Conservation (phyloP, 73 alveolate species). For the Uronychia binucleata region DNA sequence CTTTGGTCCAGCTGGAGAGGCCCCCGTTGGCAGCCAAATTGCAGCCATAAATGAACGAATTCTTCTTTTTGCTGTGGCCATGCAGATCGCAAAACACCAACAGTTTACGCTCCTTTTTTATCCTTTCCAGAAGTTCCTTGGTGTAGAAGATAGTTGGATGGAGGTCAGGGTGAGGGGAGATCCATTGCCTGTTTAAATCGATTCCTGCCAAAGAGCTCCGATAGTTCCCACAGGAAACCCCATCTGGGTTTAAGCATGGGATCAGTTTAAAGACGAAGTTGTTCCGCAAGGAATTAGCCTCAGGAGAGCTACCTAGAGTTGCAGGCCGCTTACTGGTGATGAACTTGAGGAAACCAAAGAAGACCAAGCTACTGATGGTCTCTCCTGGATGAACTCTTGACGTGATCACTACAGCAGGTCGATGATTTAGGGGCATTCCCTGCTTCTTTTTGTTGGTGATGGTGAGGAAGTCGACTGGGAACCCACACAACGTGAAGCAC, state of each 20-base stretch:
- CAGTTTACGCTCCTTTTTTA: slow-evolving; percentile 67
- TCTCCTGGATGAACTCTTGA: slow-evolving; percentile 59
- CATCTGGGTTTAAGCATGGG: slow-evolving; percentile 85
- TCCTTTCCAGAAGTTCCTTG: slow-evolving; percentile 68
- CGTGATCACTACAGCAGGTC: slow-evolving; percentile 27
- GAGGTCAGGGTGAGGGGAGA: slow-evolving; percentile 70
- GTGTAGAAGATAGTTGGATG: slow-evolving; percentile 78
- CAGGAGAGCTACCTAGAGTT: not conserved
- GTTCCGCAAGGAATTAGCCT: slow-evolving; percentile 20
- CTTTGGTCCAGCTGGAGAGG: slow-evolving; percentile 59
- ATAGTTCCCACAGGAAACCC: slow-evolving; percentile 75
- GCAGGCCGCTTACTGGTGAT: not conserved
- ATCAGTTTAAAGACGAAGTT: slow-evolving; percentile 69
- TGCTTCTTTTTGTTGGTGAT: not conserved
- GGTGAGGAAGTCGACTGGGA: slow-evolving; percentile 34
- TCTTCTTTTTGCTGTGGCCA: slow-evolving; percentile 77
- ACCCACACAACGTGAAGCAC: slow-evolving; percentile 9
- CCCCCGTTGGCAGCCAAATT: slow-evolving; percentile 72
- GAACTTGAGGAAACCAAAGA: slow-evolving; percentile 11
- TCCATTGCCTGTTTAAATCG: slow-evolving; percentile 82
- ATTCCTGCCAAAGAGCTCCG: slow-evolving; percentile 81
- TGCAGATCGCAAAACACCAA: slow-evolving; percentile 78
- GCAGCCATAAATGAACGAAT: slow-evolving; percentile 81
- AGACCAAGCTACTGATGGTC: slow-evolving; percentile 31
- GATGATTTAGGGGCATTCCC: not conserved